Base-by-base conservation (phyloP, 1,139 yeast species). In the Geotrichum citri-aurantii region DNA sequence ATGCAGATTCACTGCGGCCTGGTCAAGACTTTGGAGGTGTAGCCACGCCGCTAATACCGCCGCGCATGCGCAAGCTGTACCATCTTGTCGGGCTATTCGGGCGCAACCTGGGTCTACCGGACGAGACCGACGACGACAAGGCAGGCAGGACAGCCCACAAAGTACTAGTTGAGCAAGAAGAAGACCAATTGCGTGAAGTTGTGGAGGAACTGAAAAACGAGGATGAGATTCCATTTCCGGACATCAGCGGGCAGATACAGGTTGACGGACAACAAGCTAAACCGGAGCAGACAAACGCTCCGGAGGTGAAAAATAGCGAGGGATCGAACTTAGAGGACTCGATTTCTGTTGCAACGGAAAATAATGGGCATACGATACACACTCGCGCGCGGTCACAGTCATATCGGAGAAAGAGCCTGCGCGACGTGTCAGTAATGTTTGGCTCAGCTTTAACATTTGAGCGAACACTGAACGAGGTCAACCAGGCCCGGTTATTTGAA, bases 381-480 rank as follows among this genome's bases (percentile, higher is more conserved):
- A 5, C 52, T 1, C 50, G 56, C 6, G 21, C 51, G n/a, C 44
- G 51, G 37, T 53, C 56, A 19, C 56, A 53, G 17, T 52, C 57
- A 11, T 54, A 57, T 24, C 54, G 48, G 21, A 51, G 57, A 6
- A 49, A 55, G 24, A 56, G 59, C 21, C 49, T 56, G 5, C 53
- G 59, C 3, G 59, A 57, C 47, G 37, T 54, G 19, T 37, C 57
- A 12, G 31, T 49, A 21, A 47, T 50, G 27, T 57, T 50, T 23
- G 59, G 54, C 7, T 54, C 59, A 6, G 59, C 57, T 3, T 27
- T 57, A 23, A 57, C 42, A 1, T 33, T 57, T 17, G 57, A 57
- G 31, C 48, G 44, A 17, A 51, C 53, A 12, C 50, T 59, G n/a
- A 50, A 52, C 12, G 50, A 27, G 3, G 23, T 54, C 17, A 48